Evolutionary conservation across 2,329 filamentous ascomycete species (phyloP).

Genomic region (Aureobasidium sp.): DNA sequence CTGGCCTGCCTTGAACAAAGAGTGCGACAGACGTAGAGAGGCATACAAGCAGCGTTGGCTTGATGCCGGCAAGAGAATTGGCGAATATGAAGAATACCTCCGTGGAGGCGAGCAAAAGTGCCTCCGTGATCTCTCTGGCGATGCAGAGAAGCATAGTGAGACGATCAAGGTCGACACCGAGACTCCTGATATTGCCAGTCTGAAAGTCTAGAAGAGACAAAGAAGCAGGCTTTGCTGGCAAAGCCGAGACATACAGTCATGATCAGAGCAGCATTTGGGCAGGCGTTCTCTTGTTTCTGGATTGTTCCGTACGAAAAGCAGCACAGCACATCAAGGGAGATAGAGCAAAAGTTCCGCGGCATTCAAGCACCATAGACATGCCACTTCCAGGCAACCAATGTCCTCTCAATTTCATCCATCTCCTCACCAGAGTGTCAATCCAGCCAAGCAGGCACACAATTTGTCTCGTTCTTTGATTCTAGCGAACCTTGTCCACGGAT

Average conservation of each 20-base stretch:
- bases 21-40: conserved; percentile 60
- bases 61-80: conserved; percentile 69
- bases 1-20: conserved; percentile 75
- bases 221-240: conserved; percentile 12
- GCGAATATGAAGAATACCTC: conserved; percentile 84
- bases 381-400: not conserved
- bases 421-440: not conserved
- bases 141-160: conserved; percentile 16
- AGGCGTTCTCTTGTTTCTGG: not conserved
- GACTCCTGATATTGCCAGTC: conserved; percentile 20
- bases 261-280: conserved; percentile 2
- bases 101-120: conserved; percentile 52
- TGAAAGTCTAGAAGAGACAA: conserved; percentile 19
- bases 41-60: conserved; percentile 66
- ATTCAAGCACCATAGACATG: not conserved
- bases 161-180: conserved; percentile 19
- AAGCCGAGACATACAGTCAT: not conserved
- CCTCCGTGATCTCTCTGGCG: conserved; percentile 22
- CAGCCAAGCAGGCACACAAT: no score
- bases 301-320: not conserved
- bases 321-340: not conserved
- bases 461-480: no score
- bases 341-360: conserved; percentile 3
- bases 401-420: not conserved
- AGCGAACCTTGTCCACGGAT: no score